Base-by-base conservation (phyloP, 225 moss, liverwort and hornwort genomes). In the Marchantia polymorpha region DNA sequence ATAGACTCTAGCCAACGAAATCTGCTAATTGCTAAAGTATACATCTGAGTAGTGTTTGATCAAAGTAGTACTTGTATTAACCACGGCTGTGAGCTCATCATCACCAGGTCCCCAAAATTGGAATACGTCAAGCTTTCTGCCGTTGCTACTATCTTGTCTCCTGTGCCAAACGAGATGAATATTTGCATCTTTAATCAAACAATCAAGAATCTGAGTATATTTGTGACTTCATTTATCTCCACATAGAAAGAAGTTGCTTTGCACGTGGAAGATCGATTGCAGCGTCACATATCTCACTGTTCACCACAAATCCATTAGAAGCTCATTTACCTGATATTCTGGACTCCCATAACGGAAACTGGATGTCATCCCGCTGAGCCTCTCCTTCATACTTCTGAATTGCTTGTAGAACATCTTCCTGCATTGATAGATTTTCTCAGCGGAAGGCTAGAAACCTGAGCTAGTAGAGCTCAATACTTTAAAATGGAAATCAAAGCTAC, bases 11-110 rank as follows among this genome's bases (percentile, higher is more conserved):
- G 39, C 39, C 39, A 39, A 39, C 5, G 39, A 39, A 39, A 39
- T 39, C 39, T 39, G 39, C 2, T 2, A 39, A 39, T 39, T 39
- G 39, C 39, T 39, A 39, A 39, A 39, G 5, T 39, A 39, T 39
- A 39, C 39, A 2, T 39, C 39, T 39, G 39, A 39, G 39, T 39
- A 39, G 5, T 39, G 2, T 39, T 2, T 2, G 39, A 23, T n/a
- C 64, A 64, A 64, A 64, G 64, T 64, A 59, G 84, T 64, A 94
- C 89, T 73, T 86, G 89, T 69, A 94, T 85, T 29, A 92, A 80
- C 92, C 92, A 94, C 10, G 83, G 48, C 16, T 90, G 78, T 66
- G 85, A 83, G 70, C 89, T 91, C 46, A 85, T 29, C 66, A 94
- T 81, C 61, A 91, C 91, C 59, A 86, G 74, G 52, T 87, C 83